A percentile compares a stretch with the other conserved stretches of the same genome.
Evolutionary conservation across 192 early-diverging fungal genomes (phyloP).

Genomic region (Entophlyctis helioformis): DNA sequence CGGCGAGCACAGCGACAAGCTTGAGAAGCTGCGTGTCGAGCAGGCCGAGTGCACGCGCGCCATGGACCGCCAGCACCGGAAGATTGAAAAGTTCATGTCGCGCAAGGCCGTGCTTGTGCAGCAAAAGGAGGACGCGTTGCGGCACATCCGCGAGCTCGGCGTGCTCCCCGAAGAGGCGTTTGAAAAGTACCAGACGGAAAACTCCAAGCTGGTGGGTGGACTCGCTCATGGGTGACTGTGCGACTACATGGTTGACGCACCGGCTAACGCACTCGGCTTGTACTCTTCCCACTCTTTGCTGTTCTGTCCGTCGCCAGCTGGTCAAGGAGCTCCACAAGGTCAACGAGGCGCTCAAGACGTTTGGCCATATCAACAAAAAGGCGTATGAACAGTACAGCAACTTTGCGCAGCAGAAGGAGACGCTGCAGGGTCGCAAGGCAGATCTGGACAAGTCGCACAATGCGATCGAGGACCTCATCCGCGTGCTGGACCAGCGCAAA

Average conservation of each 20-base stretch:
- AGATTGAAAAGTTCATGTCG: constrained; percentile 64
- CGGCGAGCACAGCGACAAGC: constrained; percentile 12
- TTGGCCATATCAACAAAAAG: constrained; percentile 94
- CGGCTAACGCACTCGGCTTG: too few relatives aligned
- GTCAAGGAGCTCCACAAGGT: constrained; percentile 43
- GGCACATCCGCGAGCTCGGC: constrained; percentile 87
- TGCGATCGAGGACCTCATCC: constrained; percentile 78
- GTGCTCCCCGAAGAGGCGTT: constrained; percentile 89
- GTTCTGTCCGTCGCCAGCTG: constrained; percentile 13
- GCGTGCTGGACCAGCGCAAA: constrained; percentile 86
- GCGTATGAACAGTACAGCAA: constrained; percentile 95
- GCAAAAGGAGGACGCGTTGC: constrained; percentile 76
- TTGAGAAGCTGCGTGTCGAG: constrained; percentile 22
- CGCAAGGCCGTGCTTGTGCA: constrained; percentile 48
- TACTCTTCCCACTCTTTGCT: not conserved
- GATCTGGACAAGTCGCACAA: constrained; percentile 77
- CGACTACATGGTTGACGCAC: too few relatives aligned
- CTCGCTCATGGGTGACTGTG: too few relatives aligned
- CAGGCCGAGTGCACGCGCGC: constrained; percentile 32
- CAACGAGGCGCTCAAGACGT: constrained; percentile 81
- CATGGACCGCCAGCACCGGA: constrained; percentile 42
- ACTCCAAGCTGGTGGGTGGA: constrained; percentile 37
- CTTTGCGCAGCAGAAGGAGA: constrained; percentile 83
- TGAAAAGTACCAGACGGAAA: constrained; percentile 43
- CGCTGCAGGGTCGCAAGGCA: constrained; percentile 66